These are phyloP conservation scores for Kalaharituber pfeilii DNA, from an alignment of 2,329 filamentous ascomycete species.

Conservation along the genomic window DNA sequence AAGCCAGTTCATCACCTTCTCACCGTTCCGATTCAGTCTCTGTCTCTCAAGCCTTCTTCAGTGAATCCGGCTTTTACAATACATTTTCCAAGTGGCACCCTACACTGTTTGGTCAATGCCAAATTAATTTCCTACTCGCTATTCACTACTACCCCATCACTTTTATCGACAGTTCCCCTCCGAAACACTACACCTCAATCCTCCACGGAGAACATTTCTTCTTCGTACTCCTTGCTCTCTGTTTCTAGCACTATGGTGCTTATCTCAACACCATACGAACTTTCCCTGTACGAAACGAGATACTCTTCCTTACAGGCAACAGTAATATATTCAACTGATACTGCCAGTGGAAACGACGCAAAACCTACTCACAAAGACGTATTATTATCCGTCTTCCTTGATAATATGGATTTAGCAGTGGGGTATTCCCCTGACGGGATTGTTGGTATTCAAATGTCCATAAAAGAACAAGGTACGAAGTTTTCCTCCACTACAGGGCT, in stretches of 20 bases:
- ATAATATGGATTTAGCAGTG: slow-evolving; percentile 15
- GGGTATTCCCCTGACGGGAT: slow-evolving; percentile 16
- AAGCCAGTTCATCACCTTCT: slow-evolving; percentile 6
- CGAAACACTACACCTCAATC: neutral
- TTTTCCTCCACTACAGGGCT: neutral
- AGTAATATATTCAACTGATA: slow-evolving; percentile 6
- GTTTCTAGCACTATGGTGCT: slow-evolving; percentile 17
- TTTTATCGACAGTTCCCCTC: neutral
- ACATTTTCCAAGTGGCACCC: neutral
- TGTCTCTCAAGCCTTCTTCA: neutral
- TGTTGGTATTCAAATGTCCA: slow-evolving; percentile 13
- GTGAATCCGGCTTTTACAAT: neutral
- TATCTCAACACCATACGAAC: slow-evolving; percentile 13
- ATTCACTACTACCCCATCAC: neutral
- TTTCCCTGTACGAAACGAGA: slow-evolving; percentile 20
- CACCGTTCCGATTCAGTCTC: slow-evolving; percentile 6
- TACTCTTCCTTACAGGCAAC: slow-evolving; percentile 18
- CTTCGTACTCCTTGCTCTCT: slow-evolving; percentile 11
- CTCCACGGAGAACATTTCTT: neutral
- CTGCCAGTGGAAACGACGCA: slow-evolving; percentile 5
- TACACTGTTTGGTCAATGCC: neutral
- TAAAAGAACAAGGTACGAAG: neutral
- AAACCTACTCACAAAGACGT: slow-evolving; percentile 5
- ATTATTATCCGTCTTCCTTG: slow-evolving; percentile 13
- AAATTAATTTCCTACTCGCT: neutral